A percentile compares a stretch with the other conserved stretches of the same genome.
Conservation (phyloP, 257 asterid species). For the Misopates orontium region DNA sequence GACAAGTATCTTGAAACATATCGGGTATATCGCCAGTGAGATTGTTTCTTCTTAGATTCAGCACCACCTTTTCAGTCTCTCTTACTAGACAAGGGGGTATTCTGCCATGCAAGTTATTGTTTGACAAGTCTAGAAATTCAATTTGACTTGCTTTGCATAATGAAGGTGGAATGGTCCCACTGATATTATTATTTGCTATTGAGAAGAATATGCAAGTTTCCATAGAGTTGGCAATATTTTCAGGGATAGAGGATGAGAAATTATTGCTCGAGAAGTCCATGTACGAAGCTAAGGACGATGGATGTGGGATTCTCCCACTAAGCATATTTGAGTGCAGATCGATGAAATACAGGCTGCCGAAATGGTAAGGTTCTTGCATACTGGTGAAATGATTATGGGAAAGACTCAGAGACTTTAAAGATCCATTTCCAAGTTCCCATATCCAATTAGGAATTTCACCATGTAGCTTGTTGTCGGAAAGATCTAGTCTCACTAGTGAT, state of each 20-base stretch:
- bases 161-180: slow-evolving; percentile 52
- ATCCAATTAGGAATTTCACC: slow-evolving; percentile 65
- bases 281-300: slow-evolving; percentile 14
- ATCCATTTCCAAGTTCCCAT: slow-evolving; percentile 43
- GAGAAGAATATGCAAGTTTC: slow-evolving; percentile 36
- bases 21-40: slow-evolving; percentile 44
- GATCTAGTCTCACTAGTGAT: slow-evolving; percentile 45
- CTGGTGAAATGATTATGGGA: slow-evolving; percentile 44
- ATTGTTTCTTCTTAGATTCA: slow-evolving; percentile 49
- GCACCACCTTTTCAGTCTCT: slow-evolving; percentile 26
- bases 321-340: slow-evolving; percentile 55
- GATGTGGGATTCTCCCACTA: slow-evolving; percentile 38
- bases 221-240: slow-evolving; percentile 27
- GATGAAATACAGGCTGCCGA: slow-evolving; percentile 31
- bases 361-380: slow-evolving; percentile 48
- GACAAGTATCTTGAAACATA: slow-evolving; percentile 32
- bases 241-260: slow-evolving; percentile 39
- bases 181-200: slow-evolving; percentile 43
- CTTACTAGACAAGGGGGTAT: slow-evolving; percentile 46
- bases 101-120: slow-evolving; percentile 39
- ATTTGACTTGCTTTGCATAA: slow-evolving; percentile 46
- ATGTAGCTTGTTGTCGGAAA: slow-evolving; percentile 43
- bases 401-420: slow-evolving; percentile 40
- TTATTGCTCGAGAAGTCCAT: slow-evolving; percentile 54
- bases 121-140: slow-evolving; percentile 51